phyloP scores from a whole-genome alignment of 768 basidiomycete species.

The Royoungia palumana region DNA sequence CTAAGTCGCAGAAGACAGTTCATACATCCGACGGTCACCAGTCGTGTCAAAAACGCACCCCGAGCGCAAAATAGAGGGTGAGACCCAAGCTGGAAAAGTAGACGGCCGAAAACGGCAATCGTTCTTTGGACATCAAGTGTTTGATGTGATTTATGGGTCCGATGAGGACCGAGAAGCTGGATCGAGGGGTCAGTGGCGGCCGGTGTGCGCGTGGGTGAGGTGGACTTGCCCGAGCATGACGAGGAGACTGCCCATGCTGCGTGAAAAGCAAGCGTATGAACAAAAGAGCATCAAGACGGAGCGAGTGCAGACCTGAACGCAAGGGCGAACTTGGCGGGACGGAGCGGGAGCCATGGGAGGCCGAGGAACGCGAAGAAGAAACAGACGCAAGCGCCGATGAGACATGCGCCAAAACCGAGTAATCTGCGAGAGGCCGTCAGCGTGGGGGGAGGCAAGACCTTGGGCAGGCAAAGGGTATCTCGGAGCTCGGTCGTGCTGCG shows the following conservation, averaged over 20 bases:
- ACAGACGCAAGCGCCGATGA: conserved; percentile 88
- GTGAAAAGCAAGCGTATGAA: too few relatives aligned
- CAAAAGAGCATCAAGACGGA: background rate
- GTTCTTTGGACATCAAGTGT: conserved; percentile 78
- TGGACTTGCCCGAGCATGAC: conserved; percentile 89
- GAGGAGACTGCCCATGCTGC: conserved; percentile 80
- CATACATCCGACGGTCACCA: background rate
- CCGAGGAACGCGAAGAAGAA: conserved; percentile 90
- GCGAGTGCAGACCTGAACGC: conserved; percentile 60
- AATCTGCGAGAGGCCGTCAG: conserved; percentile 48
- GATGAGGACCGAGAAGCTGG: conserved; percentile 76
- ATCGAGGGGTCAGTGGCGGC: background rate
- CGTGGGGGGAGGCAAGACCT: background rate
- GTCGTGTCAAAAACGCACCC: conserved; percentile 48
- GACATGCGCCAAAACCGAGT: conserved; percentile 85
- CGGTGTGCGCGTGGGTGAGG: background rate
- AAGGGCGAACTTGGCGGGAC: conserved; percentile 88
- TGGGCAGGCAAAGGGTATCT: too few relatives aligned
- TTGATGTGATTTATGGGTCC: conserved; percentile 92
- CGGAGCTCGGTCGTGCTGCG: too few relatives aligned
- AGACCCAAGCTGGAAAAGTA: conserved; percentile 83
- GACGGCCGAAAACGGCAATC: conserved; percentile 77
- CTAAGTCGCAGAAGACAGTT: conserved; percentile 37
- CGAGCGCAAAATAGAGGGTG: conserved; percentile 90
- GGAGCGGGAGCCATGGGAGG: conserved; percentile 60